Evolutionary conservation across 208 protist genomes (phyloP).

Genomic region (Leptomonas pyrrhocoris): DNA sequence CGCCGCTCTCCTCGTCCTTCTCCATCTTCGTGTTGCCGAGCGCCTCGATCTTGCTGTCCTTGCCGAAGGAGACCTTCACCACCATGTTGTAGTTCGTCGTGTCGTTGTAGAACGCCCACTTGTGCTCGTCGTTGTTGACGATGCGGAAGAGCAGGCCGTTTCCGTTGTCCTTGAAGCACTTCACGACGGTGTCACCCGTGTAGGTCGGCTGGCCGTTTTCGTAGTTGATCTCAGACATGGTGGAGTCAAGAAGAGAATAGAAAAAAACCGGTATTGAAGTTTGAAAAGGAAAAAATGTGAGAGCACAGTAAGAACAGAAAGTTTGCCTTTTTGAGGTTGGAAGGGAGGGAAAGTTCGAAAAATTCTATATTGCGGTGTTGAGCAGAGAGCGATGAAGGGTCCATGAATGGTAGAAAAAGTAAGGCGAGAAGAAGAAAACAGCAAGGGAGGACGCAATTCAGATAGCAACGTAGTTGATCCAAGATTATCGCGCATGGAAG

Average conservation of each 20-base stretch:
- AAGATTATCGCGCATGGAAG: no score
- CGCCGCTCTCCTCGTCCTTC: conserved; percentile 46
- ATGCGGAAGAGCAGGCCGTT: conserved; percentile 87
- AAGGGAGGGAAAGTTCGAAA: no score
- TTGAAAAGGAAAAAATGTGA: not conserved
- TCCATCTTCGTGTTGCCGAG: conserved; percentile 66
- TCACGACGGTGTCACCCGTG: conserved; percentile 53
- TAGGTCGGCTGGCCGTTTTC: conserved; percentile 73
- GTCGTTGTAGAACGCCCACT: conserved; percentile 89
- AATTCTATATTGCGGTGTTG: no score
- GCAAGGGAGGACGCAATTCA: no score
- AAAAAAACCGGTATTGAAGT: not conserved
- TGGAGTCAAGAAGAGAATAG: conserved; percentile 6
- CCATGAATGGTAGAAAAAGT: no score
- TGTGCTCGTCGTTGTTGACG: conserved; percentile 73
- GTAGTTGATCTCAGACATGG: conserved; percentile 59
- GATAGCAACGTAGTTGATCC: no score
- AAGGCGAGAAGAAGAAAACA: no score
- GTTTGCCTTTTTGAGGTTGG: no score
- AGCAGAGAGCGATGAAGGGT: no score
- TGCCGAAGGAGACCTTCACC: conserved; percentile 75
- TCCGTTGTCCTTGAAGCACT: conserved; percentile 84
- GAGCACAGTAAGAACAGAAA: not conserved
- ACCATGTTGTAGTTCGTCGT: conserved; percentile 79
- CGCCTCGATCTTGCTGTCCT: conserved; percentile 67